These are phyloP conservation scores for Fonsecaea nubica DNA, from an alignment of 2,329 filamentous ascomycete species.

Conservation along the genomic window DNA sequence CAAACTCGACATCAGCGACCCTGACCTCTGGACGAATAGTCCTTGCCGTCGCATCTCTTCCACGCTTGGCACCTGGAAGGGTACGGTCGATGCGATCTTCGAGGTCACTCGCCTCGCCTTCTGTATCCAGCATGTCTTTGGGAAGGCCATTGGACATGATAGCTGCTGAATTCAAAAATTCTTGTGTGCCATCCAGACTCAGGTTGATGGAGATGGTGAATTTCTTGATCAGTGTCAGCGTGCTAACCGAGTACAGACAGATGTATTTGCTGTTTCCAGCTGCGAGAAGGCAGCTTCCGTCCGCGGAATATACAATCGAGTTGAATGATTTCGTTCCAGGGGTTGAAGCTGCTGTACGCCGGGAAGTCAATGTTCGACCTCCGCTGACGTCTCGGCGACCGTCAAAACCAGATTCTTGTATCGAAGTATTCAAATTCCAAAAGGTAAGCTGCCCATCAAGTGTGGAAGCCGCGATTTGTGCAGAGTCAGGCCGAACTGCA, in stretches of 20 bases:
- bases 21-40: constrained; percentile 80
- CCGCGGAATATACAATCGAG: constrained; percentile 86
- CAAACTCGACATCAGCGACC: constrained; percentile 83
- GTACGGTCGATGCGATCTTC: constrained; percentile 81
- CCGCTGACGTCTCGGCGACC: constrained; percentile 91
- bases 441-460: constrained; percentile 94
- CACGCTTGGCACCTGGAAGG: constrained; percentile 81
- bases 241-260: constrained; percentile 92
- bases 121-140: constrained; percentile 80
- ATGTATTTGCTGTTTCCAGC: constrained; percentile 98
- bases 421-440: constrained; percentile 88
- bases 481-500: constrained; percentile 85
- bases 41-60: constrained; percentile 80
- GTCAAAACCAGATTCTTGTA: constrained; percentile 85
- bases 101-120: constrained; percentile 85
- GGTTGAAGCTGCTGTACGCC: constrained; percentile 87
- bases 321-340: constrained; percentile 89
- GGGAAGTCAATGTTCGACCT: constrained; percentile 84
- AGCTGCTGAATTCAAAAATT: constrained; percentile 91
- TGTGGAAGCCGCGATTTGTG: constrained; percentile 89
- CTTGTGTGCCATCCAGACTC: constrained; percentile 94
- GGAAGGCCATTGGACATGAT: constrained; percentile 86
- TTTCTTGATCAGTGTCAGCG: constrained; percentile 89
- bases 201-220: constrained; percentile 95
- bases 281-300: constrained; percentile 87